These are phyloP conservation scores for Thraustotheca clavata DNA, from an alignment of 352 stramenopile species.

Conservation along the genomic window DNA sequence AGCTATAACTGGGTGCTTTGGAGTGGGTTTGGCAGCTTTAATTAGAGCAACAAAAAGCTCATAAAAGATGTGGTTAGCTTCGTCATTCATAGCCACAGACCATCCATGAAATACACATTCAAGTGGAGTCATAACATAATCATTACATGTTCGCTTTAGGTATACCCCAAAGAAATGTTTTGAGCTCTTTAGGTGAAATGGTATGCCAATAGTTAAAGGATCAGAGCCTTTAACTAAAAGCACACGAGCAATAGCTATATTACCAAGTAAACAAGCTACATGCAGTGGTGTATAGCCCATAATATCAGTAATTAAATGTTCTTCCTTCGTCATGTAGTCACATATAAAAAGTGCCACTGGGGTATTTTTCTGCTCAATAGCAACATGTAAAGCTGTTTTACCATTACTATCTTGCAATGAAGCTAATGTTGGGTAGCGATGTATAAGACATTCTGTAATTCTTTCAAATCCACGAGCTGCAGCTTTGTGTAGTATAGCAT, in stretches of 20 bases:
- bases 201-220: not conserved
- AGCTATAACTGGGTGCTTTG: too few relatives aligned
- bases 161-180: not conserved
- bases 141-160: not conserved
- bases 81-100: not conserved
- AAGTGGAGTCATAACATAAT: not conserved
- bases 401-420: constrained; percentile 4
- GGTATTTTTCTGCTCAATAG: not conserved
- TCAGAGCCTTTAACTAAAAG: constrained; percentile 5
- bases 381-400: constrained; percentile 16
- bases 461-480: constrained; percentile 10
- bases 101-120: constrained; percentile 5
- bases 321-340: not conserved
- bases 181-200: too few relatives aligned
- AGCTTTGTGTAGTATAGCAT: constrained; percentile 6
- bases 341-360: constrained; percentile 12
- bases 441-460: constrained; percentile 10
- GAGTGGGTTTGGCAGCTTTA: not conserved
- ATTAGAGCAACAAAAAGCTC: not conserved
- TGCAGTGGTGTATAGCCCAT: constrained; percentile 14
- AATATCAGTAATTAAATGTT: not conserved
- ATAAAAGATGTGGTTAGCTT: not conserved
- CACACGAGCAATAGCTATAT: not conserved
- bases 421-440: constrained; percentile 4
- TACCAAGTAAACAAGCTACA: constrained; percentile 10